These are phyloP conservation scores for Epichloe hybrida DNA, from an alignment of 2,329 filamentous ascomycete genomes.

Conservation along the genomic window DNA sequence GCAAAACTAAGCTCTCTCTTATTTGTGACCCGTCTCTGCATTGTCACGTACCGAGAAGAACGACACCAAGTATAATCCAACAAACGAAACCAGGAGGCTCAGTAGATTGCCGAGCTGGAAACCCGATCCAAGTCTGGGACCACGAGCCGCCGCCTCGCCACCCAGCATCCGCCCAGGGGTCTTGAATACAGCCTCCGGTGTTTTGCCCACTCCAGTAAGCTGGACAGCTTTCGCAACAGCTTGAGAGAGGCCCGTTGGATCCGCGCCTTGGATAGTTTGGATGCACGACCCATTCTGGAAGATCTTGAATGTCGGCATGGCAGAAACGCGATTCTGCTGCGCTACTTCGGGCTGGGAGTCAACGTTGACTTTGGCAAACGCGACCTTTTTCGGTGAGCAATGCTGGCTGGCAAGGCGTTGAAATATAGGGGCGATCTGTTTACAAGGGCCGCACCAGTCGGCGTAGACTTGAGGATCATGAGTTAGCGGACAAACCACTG, in stretches of 20 bases:
- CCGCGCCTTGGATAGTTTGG: constrained; percentile 69
- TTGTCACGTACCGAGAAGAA: constrained; percentile 41
- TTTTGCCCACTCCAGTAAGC: constrained; percentile 29
- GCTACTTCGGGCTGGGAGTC: constrained; percentile 22
- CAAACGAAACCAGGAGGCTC: constrained; percentile 37
- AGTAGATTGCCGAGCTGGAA: constrained; percentile 30
- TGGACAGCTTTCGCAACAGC: constrained; percentile 60
- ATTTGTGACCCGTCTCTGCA: background rate
- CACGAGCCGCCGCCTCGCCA: constrained; percentile 16
- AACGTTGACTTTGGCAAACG: constrained; percentile 13
- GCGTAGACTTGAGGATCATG: constrained; percentile 59
- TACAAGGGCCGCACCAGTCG: constrained; percentile 38
- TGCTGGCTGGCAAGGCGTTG: constrained; percentile 32
- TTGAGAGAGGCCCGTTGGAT: constrained; percentile 59
- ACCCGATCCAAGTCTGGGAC: constrained; percentile 12
- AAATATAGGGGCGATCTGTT: constrained; percentile 32
- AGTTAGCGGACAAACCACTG: background rate
- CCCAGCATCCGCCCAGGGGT: constrained; percentile 46
- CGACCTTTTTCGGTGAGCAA: constrained; percentile 11
- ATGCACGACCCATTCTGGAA: constrained; percentile 63
- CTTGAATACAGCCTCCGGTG: constrained; percentile 33
- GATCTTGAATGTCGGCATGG: constrained; percentile 91
- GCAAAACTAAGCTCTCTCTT: constrained; percentile 3
- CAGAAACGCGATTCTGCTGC: constrained; percentile 61
- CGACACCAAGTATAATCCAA: constrained; percentile 48